Evolutionary conservation across 148 eudicot species (phyloP).

Genomic region (Chenopodium quinoa): DNA sequence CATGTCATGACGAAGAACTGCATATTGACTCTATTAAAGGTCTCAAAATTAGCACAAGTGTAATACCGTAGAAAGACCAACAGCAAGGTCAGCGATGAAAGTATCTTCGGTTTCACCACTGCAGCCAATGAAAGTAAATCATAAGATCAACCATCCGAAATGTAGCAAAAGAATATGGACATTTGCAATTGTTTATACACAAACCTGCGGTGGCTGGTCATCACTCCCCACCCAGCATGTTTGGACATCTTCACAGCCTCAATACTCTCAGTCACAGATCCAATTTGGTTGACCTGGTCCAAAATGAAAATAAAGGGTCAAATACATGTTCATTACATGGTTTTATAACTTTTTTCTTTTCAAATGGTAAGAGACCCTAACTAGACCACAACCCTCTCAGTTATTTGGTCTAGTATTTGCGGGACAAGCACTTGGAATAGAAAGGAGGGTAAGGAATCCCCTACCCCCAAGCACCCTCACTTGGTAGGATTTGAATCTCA

Average conservation of each 20-base stretch:
- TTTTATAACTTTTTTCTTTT: too few species aligned
- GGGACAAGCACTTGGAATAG: too few species aligned
- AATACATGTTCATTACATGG: not conserved
- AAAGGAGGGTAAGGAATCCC: too few species aligned
- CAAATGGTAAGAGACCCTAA: too few species aligned
- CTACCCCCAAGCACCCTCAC: too few species aligned
- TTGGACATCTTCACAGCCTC: slow-evolving; percentile 98
- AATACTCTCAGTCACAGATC: slow-evolving; percentile 94
- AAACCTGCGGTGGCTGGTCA: slow-evolving; percentile 97
- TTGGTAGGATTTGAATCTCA: too few species aligned
- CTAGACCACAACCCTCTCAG: too few species aligned
- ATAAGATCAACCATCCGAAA: slow-evolving; percentile 11
- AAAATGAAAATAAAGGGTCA: not conserved
- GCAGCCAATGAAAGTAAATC: slow-evolving; percentile 10
- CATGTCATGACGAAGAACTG: not conserved
- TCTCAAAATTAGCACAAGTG: not conserved
- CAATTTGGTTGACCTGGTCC: slow-evolving; percentile 93
- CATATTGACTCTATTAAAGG: not conserved
- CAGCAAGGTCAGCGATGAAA: slow-evolving; percentile 96
- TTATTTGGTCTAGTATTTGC: too few species aligned
- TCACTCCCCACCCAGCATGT: slow-evolving; percentile 94
- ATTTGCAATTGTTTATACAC: not conserved
- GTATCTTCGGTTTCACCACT: slow-evolving; percentile 99
- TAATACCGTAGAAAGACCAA: slow-evolving; percentile 92
- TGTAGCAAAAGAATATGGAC: not conserved